phyloP scores from a whole-genome alignment of 345 rosid species.

The Bruguiera gymnorhiza region DNA sequence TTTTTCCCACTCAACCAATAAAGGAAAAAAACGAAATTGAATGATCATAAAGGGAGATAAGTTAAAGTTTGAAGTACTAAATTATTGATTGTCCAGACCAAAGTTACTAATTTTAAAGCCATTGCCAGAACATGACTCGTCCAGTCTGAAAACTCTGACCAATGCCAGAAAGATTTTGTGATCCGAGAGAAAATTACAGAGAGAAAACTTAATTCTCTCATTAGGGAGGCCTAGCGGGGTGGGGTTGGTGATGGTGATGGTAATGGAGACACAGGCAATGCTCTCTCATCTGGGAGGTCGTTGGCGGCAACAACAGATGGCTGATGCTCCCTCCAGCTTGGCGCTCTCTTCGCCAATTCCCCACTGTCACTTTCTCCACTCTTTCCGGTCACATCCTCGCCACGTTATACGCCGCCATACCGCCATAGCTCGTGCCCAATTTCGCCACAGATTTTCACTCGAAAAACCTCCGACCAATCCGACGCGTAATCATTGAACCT shows the following conservation, averaged over 20 bases:
- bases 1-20: too few species aligned
- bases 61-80: too few species aligned
- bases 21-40: too few species aligned
- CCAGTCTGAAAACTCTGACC: too few species aligned
- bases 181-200: too few species aligned
- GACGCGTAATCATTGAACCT: conserved; percentile 65
- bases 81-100: too few species aligned
- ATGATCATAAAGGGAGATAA: too few species aligned
- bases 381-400: conserved; percentile 66
- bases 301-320: conserved; percentile 65
- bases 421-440: conserved; percentile 91
- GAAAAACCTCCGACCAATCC: conserved; percentile 76
- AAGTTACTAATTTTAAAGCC: too few species aligned
- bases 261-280: conserved; percentile 26
- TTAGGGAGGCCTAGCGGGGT: conserved; percentile 19
- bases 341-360: conserved; percentile 51
- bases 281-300: conserved; percentile 46
- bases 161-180: too few species aligned
- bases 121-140: too few species aligned
- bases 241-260: conserved; percentile 38
- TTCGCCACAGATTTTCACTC: conserved; percentile 55
- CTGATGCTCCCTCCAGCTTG: conserved; percentile 39
- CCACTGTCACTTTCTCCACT: conserved; percentile 59
- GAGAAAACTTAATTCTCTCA: too few species aligned
- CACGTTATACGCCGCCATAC: conserved; percentile 72